Base-by-base conservation (phyloP, 2,329 filamentous ascomycete genomes). In the Trichoderma asperellum region DNA sequence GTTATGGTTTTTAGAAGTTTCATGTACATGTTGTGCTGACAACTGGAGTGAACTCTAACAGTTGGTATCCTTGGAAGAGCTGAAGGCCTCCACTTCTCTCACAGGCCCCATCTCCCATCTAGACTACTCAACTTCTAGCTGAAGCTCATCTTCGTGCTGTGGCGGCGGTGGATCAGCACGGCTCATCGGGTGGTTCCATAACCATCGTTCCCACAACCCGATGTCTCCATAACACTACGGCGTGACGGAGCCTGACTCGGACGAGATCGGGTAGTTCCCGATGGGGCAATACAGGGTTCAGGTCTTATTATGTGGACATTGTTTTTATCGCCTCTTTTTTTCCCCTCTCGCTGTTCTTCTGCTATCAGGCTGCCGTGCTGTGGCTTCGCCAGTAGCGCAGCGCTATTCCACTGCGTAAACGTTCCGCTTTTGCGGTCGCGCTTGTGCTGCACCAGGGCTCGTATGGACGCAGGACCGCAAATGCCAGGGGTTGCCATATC, bases 371-470 rank as follows among this genome's bases (percentile, higher is more conserved):
- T 47, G 53, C 21, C 7, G 40, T 43, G 40, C 63, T 24, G 53
- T 27, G 14, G 37, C 18, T 34, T 18, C 63, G 16, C 32, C 40
- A 32, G 55, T 59, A 67, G 63, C 53, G 63, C 56, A 29, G 63
- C 63, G 55, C 63, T 67, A 67, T 32, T 58, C 34, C 18, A 47
- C 52, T 32, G 21, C 37, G 29, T 35, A 49, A n/a, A 40, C 35
- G 29, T 67, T 58, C 55, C 63, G 63, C 63, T 67, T 67, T 67
- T 56, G 53, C 63, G 63, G 53, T 59, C 53, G 55, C 63, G 63
- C 63, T 67, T 67, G 55, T 67, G 53, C 52, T 67, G 63, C 63
- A 67, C 37, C 40, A 59, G 27, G 53, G 63, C 63, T 67, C 63
- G 63, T 67, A 67, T 67, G 55, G 40, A 59, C 37, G 63, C 63